Base-by-base conservation (phyloP, 2,329 filamentous ascomycete species). In the Fusarium hostae region DNA sequence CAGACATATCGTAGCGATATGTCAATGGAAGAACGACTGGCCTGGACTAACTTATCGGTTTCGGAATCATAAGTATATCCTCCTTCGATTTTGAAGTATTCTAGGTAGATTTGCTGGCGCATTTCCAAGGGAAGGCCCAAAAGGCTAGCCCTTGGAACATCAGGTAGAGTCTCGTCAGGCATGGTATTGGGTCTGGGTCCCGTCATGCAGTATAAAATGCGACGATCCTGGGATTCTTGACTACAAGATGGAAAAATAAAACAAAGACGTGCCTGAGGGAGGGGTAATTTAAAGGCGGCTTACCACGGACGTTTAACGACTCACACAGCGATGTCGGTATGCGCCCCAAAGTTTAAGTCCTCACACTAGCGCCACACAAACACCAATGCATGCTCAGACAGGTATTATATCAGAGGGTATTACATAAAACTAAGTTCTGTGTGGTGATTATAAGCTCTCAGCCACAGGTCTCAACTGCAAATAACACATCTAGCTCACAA, bases 51-150 rank as follows among this genome's bases (percentile, higher is more conserved):
- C 20, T 59, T 59, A 10, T 44, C 41, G 11, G 16, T 9, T 6
- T n/a, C 37, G 4, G 50, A 18, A 20, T 70, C 43, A 24, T 47
- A 60, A 6, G 50, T 4, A 16, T 70, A 72, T n/a, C 68, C 68
- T 16, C 37, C 58, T 6, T 64, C 32, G 8, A 55, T 9, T 3
- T 43, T 34, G 13, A 71, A 63, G 34, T 70, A 72, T 12, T 64
- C 2, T 3, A 11, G 41, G 45, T 65, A 72, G 39, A 72, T 63
- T 24, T 54, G 26, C 24, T 54, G 6, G 4, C 70, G 70, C 7
- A 71, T 4, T 54, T 72, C 70, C 26, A 9, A 28, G 3, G 70
- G 70, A 15, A 72, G 48, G 7, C 13, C 15, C 8, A 68, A 3
- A 16, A 70, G 24, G 28, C 34, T 30, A 15, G 22, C 20, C 18